phyloP scores from a whole-genome alignment of 768 basidiomycete genomes.

The Lactarius akahatsu region DNA sequence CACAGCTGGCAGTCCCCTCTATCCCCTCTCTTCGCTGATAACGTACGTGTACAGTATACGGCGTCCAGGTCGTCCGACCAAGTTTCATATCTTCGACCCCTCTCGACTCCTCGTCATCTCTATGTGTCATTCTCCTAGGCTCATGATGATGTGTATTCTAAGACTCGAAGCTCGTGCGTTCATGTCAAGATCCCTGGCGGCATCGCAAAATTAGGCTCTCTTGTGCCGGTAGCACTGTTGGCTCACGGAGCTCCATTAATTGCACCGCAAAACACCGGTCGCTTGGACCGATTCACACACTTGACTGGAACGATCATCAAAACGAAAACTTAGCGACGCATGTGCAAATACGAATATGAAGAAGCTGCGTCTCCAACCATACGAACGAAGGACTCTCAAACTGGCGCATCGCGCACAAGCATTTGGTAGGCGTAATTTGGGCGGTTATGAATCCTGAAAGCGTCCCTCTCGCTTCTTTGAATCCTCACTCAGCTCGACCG shows the following conservation, averaged over 20 bases:
- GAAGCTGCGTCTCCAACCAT: background rate
- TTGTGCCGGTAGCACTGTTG: background rate
- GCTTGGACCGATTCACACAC: background rate
- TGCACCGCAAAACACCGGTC: background rate
- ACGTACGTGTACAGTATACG: background rate
- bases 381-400: background rate
- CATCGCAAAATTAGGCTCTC: background rate
- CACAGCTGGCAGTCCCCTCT: background rate
- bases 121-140: background rate
- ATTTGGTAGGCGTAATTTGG: constrained; percentile 6
- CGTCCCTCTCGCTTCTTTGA: background rate
- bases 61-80: background rate
- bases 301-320: background rate
- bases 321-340: background rate
- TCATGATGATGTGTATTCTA: background rate
- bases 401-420: background rate
- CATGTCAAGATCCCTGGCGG: background rate
- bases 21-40: background rate
- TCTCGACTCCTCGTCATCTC: background rate
- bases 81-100: background rate
- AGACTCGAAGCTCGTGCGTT: background rate
- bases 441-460: constrained; percentile 9
- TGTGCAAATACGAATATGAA: background rate
- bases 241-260: background rate
- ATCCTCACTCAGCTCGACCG: background rate